Evolutionary conservation across 140 eudicot genomes (phyloP).

Genomic region (Oenanthe javanica): DNA sequence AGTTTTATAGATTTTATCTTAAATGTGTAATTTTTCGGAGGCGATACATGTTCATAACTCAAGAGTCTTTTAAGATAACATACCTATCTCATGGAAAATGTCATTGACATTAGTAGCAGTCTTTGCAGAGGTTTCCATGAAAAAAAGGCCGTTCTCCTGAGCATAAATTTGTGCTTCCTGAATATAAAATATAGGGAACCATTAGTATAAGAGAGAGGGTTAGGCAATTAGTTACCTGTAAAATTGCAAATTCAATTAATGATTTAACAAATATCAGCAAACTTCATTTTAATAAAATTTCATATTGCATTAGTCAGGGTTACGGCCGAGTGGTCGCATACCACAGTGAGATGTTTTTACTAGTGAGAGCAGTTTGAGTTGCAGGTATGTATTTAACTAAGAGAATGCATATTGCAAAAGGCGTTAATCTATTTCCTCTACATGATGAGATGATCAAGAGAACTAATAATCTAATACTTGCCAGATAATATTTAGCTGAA

Average conservation of each 20-base stretch:
- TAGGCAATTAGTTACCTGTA: background rate
- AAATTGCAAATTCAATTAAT: background rate
- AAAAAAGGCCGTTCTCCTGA: constrained; percentile 48
- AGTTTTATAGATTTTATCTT: background rate
- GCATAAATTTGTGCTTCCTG: constrained; percentile 49
- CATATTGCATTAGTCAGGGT: background rate
- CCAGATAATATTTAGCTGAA: too few relatives aligned
- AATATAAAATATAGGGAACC: background rate
- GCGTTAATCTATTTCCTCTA: background rate
- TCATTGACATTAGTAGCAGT: constrained; percentile 47
- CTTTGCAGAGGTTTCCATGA: constrained; percentile 56
- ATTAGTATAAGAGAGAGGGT: background rate
- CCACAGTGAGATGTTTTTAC: too few relatives aligned
- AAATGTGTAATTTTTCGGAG: background rate
- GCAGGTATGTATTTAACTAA: background rate
- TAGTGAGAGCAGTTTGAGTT: background rate
- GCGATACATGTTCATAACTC: background rate
- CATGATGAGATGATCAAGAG: background rate
- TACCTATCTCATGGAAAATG: constrained; percentile 48
- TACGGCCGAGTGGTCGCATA: too few relatives aligned
- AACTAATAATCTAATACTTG: background rate
- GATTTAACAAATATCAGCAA: too few relatives aligned
- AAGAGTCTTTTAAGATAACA: background rate
- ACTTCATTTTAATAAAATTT: background rate
- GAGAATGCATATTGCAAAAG: background rate